Base-by-base conservation (phyloP, 2,329 filamentous ascomycete genomes). In the Fusarium hainanense region DNA sequence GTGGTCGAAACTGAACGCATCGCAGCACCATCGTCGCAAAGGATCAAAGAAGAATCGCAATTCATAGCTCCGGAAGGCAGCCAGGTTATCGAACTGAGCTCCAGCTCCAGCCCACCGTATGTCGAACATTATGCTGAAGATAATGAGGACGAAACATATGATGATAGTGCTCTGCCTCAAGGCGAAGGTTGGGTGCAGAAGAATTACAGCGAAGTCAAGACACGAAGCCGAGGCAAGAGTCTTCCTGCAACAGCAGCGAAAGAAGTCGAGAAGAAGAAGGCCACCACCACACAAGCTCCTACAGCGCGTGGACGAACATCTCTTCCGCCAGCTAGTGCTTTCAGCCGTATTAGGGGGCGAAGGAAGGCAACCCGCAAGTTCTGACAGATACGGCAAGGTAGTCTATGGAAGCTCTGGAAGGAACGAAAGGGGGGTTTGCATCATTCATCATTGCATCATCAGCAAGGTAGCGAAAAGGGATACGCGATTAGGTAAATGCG, bases 71-170 rank as follows among this genome's bases (percentile, higher is more conserved):
- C 75, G 9, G 68, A 73, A n/a, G 77, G 75, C 7, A 79, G 73
- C 25, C 77, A 80, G 61, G 73, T 78, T 32, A 75, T 81, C 25
- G 63, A 74, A 18, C 28, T 80, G 42, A 75, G 72, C 40, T 79
- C 78, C 10, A 77, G 73, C 50, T 78, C 77, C 10, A 77, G 74
- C 52, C 68, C 76, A 5, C 42, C 54, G 20, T 70, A 68, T 54
- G 47, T 46, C 18, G 72, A 74, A 44, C 42, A 73, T 41, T 72
- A 72, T 37, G 69, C 69, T 3, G 59, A 74, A 13, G 63, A 76
- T 27, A 69, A 59, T 27, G 56, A 66, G 18, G 75, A 74, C 40
- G 68, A 61, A 30, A 70, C 73, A n/a, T 71, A 76, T 58, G 48
- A 71, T 52, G 66, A 66, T 21, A 61, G 54, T 21, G 55, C 63